Evolutionary conservation across 2,329 filamentous ascomycete species (phyloP), one percentile per base, ranked within the genome.

Genomic region (Xylaria polymorpha): DNA sequence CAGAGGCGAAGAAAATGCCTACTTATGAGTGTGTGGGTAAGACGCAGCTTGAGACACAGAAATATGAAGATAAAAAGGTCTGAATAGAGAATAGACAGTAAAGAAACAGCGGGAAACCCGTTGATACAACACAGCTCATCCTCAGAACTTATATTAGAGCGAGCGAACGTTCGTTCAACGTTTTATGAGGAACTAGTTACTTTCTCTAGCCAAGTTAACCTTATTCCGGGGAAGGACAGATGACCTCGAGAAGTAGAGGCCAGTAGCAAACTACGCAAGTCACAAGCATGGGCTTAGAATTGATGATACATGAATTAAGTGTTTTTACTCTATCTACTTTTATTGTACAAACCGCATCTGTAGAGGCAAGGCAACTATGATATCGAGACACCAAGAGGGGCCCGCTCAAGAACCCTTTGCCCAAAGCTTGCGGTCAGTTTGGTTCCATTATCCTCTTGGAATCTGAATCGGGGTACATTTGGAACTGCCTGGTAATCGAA

Each of bases 291-390:
- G 25, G 43, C 6, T 37, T n/a, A 37, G 41, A 22, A 46, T 4
- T 10, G 4, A 46, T 18, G 10, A 66, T 51, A 56, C 50, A 35
- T 14, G 37, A 64, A 70, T 67, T 71, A 66, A 22, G 46, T 57
- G 43, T 69, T 66, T 44, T 71, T 64, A 60, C 63, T 53, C 69
- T 71, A 71, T 71, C 69, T 71, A 71, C 59, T 66, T 22, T 68
- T 55, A 29, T 66, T 66, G 43, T 61, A 66, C 62, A 66, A 61
- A 46, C 32, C 56, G 43, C 15, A 25, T 46, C n/a, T 18, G 29
- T 39, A 35, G 64, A 29, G n/a, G 29, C 5, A 55, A 35, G 22
- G 32, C 39, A 14, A 44, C 22, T 18, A 51, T 59, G 22, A 56
- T 18, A 43, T 18, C 41, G 25, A 35, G 51, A 46, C 51, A 6